Conservation (phyloP, 208 protist genomes). For the Crithidia brevicula region DNA sequence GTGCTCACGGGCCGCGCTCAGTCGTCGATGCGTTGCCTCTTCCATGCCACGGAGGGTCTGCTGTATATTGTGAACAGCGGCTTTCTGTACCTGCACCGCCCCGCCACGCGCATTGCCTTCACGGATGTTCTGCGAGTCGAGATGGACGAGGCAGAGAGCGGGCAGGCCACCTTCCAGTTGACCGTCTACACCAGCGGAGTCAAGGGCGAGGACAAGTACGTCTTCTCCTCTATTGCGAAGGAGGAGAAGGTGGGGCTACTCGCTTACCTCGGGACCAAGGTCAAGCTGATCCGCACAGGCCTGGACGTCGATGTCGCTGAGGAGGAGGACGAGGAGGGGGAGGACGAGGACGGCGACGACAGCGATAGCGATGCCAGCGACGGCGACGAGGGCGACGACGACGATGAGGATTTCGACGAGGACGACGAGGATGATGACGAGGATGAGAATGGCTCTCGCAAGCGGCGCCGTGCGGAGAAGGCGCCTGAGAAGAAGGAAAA, state of each 20-base stretch:
- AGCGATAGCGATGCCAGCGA: constrained; percentile 43
- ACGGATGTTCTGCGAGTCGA: constrained; percentile 56
- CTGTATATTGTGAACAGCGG: constrained; percentile 78
- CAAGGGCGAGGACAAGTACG: constrained; percentile 55
- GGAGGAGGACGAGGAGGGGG: constrained; percentile 60
- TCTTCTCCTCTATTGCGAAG: constrained; percentile 75
- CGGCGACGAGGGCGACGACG: constrained; percentile 54
- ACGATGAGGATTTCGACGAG: constrained; percentile 33
- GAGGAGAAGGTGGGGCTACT: constrained; percentile 70
- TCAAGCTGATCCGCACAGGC: constrained; percentile 54
- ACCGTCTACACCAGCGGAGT: constrained; percentile 46
- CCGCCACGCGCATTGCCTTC: constrained; percentile 63
- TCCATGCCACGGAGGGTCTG: constrained; percentile 72
- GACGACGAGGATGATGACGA: constrained; percentile 34
- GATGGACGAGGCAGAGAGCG: constrained; percentile 76
- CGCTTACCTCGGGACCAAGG: constrained; percentile 57
- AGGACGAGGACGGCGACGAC: constrained; percentile 53
- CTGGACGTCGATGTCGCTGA: constrained; percentile 34
- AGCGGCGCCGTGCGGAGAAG: constrained; percentile 44
- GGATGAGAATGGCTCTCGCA: constrained; percentile 34
- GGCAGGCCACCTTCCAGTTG: constrained; percentile 76
- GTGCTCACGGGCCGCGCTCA: constrained; percentile 47
- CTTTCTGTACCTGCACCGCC: constrained; percentile 85
- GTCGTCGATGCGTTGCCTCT: constrained; percentile 78
- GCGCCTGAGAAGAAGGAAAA: constrained; percentile 44